Base-by-base conservation (phyloP, 257 asterid species). In the Nicotiana knightiana region DNA sequence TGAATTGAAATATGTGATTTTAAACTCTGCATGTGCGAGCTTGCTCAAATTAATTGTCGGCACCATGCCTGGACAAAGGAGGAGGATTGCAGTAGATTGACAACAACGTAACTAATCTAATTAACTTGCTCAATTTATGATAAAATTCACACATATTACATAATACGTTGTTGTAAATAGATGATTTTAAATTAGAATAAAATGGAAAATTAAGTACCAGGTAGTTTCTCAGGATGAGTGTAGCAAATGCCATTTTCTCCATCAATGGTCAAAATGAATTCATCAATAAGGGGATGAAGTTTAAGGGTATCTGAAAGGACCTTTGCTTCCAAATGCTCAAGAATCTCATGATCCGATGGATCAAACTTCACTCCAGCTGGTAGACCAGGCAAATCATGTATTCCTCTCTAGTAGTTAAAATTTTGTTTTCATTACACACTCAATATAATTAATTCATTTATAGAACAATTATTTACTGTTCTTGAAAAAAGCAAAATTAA, bases 351-450 rank as follows among this genome's bases (percentile, higher is more conserved):
- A 30, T 89, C 93, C 15, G 89, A 83, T 54, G 93, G 93, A 84
- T 90, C 93, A 79, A 90, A 90, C 82, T 88, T 90, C 82, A 90
- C 90, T 48, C 93, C 93, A 17, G 89, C 86, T 33, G 91, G 93
- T 24, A 89, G 83, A 39, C 92, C 87, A 1, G 91, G 91, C 76
- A 87, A 88, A 78, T 88, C 90, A 6, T 86, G 83, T 63, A 76
- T 77, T 59, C 85, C 86, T n/a, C 61, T 30, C 86, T 87, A 32
- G 35, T 32, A 3, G 62, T 9, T 55, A 51, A 33, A 32, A 17
- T 37, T 32, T 28, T 6, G 15, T 62, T 54, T 71, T 28, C 35
- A 59, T 80, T 33, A 43, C 35, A 46, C 59, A 12, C 21, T 6
- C 78, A 70, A 21, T 21, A 21, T 21, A 21, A 21, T 21, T 21